Percentiles rank a stretch among this genome's conserved stretches.
phyloP scores from a whole-genome alignment of 371 early-diverging fungal genomes.

The Haplosporangium sp. region DNA sequence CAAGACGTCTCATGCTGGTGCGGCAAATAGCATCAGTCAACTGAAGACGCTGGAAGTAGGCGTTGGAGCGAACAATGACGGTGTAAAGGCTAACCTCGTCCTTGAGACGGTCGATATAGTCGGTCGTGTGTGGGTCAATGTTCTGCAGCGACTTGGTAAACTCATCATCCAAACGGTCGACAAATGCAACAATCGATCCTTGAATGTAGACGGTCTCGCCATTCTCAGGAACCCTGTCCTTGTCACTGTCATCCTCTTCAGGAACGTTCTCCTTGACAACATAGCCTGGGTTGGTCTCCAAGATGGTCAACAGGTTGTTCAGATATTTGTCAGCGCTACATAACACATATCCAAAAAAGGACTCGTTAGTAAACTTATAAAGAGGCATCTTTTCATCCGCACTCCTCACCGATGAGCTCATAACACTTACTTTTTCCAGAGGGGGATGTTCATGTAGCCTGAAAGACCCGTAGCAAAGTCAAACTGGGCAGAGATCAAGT shows the following conservation, averaged over 20 bases:
- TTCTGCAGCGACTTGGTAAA: constrained; percentile 94
- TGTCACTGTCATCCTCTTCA: constrained; percentile 77
- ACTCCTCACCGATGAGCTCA: too few species aligned
- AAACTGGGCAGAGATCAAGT: constrained; percentile 91
- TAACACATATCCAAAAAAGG: not conserved
- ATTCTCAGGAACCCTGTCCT: constrained; percentile 67
- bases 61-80: constrained; percentile 87
- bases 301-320: constrained; percentile 75
- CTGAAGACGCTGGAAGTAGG: constrained; percentile 76
- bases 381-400: too few species aligned
- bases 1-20: constrained; percentile 88
- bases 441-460: constrained; percentile 77
- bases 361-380: not conserved
- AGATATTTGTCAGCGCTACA: constrained; percentile 72
- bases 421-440: constrained; percentile 77
- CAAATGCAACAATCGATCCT: constrained; percentile 89
- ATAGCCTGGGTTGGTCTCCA: constrained; percentile 77
- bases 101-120: constrained; percentile 93
- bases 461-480: constrained; percentile 78
- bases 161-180: constrained; percentile 97
- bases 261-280: constrained; percentile 74
- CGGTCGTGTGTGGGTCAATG: constrained; percentile 96
- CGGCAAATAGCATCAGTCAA: constrained; percentile 74
- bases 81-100: constrained; percentile 90
- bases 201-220: constrained; percentile 71